Evolutionary conservation across 768 basidiomycete species (phyloP), one percentile per base, ranked within the genome.

Genomic region (Clavaria fumosa): DNA sequence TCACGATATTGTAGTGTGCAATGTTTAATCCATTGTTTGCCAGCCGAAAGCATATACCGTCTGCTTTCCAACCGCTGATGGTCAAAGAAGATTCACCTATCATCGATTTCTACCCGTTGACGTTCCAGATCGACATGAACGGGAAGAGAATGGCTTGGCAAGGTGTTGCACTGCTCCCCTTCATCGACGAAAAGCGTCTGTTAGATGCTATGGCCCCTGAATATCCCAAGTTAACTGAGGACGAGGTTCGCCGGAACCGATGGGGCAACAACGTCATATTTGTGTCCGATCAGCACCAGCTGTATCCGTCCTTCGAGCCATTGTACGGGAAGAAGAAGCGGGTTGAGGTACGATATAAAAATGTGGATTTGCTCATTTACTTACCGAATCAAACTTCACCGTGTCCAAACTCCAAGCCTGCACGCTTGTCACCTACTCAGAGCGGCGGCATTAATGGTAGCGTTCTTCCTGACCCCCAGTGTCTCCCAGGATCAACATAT

Each of bases 111-210:
- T 97, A 97, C 58, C 93, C 93, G 0, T 45, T 66, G 0, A 73
- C 79, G 11, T 99, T 99, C 55, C 75, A 91, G 48, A 79, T 97
- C 50, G 95, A 99, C 57, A 99, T 99, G 95, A 99, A 99, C 51
- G 95, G 95, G 41, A 97, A 97, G 63, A 85, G 83, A 60, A 96
- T 97, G 91, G 69, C 84, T 5, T 99, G 95, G 95, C 93, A 99
- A 57, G 95, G 95, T 38, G 89, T 99, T 39, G 91, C 95, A 0
- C 63, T 99, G 6, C 64, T 99, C 15, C 91, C 95, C 0, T 99
- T 97, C 64, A 97, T 99, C 44, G 85, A 97, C 51, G 68, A 78
- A 53, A 69, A 67, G 39, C 72, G 90, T 23, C 60, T 99, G 18
- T 61, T 97, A 38, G 77, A 72, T 23, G 86, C 90, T 3, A 88